A percentile compares a stretch with the other conserved stretches of the same genome.
Conservation (phyloP, 371 early-diverging fungal species). For the Lichtheimia ornata region DNA sequence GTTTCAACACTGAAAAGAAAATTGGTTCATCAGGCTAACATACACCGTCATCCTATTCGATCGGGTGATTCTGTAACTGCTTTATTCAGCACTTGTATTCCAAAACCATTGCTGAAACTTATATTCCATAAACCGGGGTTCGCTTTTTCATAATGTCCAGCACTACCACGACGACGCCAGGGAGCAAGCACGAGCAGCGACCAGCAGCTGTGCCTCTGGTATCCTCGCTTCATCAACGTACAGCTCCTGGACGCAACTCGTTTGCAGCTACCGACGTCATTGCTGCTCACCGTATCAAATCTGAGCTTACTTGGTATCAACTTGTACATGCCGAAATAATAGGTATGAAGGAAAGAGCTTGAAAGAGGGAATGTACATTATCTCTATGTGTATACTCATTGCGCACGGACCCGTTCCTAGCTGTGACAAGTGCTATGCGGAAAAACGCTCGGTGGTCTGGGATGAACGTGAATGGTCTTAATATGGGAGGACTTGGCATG, state of each 20-base stretch:
- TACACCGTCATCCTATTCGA: no score
- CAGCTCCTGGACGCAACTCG: constrained; percentile 5
- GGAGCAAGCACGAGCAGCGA: no score
- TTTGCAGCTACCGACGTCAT: constrained; percentile 10
- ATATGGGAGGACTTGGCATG: constrained; percentile 67
- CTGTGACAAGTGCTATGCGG: constrained; percentile 83
- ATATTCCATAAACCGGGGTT: no score
- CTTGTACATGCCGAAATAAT: constrained; percentile 81
- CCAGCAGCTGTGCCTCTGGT: no score
- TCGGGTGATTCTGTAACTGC: no score
- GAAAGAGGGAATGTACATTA: neutral
- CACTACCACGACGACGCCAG: no score
- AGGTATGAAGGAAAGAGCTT: constrained; percentile 24
- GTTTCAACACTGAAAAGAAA: no score
- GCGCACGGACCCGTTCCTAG: constrained; percentile 12
- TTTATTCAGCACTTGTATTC: no score
- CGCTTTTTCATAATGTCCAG: no score
- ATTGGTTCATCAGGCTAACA: no score
- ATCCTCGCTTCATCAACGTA: neutral
- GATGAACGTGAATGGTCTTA: constrained; percentile 59
- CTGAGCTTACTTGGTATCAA: constrained; percentile 74
- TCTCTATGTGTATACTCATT: neutral
- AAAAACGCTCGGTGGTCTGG: constrained; percentile 86
- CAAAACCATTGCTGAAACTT: no score
- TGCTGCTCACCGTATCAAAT: constrained; percentile 29